phyloP scores from a whole-genome alignment of 768 basidiomycete genomes.

The Cubamyces lactineus region DNA sequence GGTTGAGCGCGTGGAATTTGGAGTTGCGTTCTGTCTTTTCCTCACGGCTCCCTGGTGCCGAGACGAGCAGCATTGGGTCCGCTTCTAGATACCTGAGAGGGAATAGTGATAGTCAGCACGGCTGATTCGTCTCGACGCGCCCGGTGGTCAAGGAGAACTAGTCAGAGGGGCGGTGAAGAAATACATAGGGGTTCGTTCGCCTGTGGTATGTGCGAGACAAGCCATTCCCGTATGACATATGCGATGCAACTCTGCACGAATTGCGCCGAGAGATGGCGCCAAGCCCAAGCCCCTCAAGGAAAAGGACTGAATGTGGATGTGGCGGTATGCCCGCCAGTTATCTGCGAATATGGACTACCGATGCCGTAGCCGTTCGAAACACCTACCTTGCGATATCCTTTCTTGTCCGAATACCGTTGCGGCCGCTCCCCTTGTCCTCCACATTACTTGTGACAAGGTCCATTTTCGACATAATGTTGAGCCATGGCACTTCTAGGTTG shows the following conservation, averaged over 20 bases:
- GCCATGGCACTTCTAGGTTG: slow-evolving; percentile 94
- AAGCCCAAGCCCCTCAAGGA: background rate
- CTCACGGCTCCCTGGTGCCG: slow-evolving; percentile 56
- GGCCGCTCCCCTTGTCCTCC: slow-evolving; percentile 60
- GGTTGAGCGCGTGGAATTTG: slow-evolving; percentile 91
- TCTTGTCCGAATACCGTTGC: slow-evolving; percentile 73
- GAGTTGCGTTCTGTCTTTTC: slow-evolving; percentile 63
- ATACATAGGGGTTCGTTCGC: background rate
- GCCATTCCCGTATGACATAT: background rate
- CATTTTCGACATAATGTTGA: slow-evolving; percentile 99
- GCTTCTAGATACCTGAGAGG: slow-evolving; percentile 81
- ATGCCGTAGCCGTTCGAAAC: background rate
- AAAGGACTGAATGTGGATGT: background rate
- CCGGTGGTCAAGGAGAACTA: background rate
- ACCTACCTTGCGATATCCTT: slow-evolving; percentile 83
- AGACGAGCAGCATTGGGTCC: slow-evolving; percentile 84
- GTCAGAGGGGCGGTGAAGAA: background rate
- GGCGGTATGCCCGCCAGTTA: background rate
- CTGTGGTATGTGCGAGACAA: background rate
- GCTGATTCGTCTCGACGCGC: background rate
- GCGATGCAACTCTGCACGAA: slow-evolving; percentile 2
- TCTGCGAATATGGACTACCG: background rate
- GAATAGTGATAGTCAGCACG: background rate
- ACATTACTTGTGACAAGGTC: slow-evolving; percentile 79
- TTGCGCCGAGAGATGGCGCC: background rate